Conservation (phyloP, 805 yeast species). For the Ascoidea rubescens region DNA sequence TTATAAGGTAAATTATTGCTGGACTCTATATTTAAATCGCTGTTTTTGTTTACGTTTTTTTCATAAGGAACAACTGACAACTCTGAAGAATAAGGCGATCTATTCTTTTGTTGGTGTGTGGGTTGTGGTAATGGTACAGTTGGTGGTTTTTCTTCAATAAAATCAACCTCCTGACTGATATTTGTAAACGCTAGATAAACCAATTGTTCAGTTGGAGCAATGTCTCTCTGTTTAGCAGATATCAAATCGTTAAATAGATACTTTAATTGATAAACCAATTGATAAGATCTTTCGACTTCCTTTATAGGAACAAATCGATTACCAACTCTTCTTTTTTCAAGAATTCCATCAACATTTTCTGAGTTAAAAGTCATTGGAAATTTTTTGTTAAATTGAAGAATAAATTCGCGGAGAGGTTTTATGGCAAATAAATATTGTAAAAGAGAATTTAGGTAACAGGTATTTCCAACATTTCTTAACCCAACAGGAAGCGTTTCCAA, state of each 20-base stretch:
- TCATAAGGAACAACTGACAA: too few relatives aligned
- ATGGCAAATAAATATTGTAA: conserved; percentile 84
- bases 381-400: conserved; percentile 38
- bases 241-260: conserved; percentile 61
- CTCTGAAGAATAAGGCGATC: too few relatives aligned
- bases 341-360: conserved; percentile 17
- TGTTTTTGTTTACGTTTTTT: too few relatives aligned
- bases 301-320: conserved; percentile 69
- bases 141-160: conserved; percentile 19
- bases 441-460: conserved; percentile 85
- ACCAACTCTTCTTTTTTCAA: conserved; percentile 57
- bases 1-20: too few relatives aligned
- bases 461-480: conserved; percentile 86
- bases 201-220: conserved; percentile 70
- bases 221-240: conserved; percentile 43
- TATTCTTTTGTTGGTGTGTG: too few relatives aligned
- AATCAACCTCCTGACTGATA: conserved; percentile 49
- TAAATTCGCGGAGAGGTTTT: conserved; percentile 59
- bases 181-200: conserved; percentile 83
- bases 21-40: too few relatives aligned
- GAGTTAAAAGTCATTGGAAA: conserved; percentile 4
- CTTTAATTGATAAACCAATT: conserved; percentile 63
- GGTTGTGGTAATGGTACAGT: background rate
- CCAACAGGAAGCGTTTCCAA: conserved; percentile 65
- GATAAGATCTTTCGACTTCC: conserved; percentile 72